phyloP scores from a whole-genome alignment of 345 rosid genomes.

The Geranium rotundifolium region DNA sequence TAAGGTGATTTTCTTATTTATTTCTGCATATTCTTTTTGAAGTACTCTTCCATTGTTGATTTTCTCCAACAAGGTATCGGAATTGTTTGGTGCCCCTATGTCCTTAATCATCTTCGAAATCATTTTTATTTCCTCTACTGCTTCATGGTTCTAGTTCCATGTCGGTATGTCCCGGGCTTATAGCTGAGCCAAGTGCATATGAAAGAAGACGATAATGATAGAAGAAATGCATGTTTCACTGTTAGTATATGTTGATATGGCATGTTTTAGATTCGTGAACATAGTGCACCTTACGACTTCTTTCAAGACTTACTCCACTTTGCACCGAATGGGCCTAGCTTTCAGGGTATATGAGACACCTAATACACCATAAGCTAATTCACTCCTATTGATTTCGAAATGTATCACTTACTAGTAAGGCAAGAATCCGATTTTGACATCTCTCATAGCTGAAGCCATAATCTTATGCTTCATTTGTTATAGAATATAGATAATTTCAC shows the following conservation, averaged over 20 bases:
- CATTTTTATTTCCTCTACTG: not conserved
- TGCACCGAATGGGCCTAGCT: not conserved
- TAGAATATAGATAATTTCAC: not conserved
- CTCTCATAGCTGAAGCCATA: not conserved
- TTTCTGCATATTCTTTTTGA: not conserved
- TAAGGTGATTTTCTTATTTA: conserved; percentile 28
- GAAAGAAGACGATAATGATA: not conserved
- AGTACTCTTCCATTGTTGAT: not conserved
- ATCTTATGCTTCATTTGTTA: not conserved
- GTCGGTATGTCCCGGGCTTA: not conserved
- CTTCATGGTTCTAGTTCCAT: not conserved
- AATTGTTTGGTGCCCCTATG: not conserved
- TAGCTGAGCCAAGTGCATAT: not conserved
- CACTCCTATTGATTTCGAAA: not conserved
- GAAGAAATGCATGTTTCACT: not conserved
- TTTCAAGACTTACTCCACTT: not conserved
- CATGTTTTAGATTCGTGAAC: not conserved
- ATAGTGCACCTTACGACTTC: not conserved
- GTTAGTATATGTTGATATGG: not conserved
- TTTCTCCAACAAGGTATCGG: not conserved
- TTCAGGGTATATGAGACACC: not conserved
- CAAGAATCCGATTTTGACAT: not conserved
- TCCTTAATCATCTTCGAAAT: not conserved
- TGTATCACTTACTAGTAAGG: not conserved
- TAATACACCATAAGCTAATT: not conserved